Evolutionary conservation across 1,139 yeast genomes (phyloP).

Genomic region (Hanseniaspora sp.): DNA sequence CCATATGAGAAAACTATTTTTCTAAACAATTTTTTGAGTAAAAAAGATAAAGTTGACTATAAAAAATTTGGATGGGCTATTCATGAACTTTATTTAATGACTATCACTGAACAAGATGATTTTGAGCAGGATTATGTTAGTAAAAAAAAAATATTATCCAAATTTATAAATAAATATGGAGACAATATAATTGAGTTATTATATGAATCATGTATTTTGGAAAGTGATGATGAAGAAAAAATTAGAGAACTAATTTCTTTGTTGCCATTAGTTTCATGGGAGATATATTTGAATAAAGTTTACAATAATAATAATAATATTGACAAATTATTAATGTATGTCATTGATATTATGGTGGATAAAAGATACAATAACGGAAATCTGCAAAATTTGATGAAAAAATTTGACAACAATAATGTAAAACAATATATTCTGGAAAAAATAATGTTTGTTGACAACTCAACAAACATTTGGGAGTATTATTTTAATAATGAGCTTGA

Average conservation of each 20-base stretch:
- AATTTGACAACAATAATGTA: background rate
- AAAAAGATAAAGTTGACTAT: background rate
- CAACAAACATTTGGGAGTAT: conserved; percentile 1
- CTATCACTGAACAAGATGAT: background rate
- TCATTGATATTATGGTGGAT: background rate
- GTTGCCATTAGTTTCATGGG: conserved; percentile 7
- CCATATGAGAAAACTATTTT: background rate
- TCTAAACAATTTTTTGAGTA: background rate
- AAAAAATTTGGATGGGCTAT: conserved; percentile 1
- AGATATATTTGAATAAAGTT: conserved; percentile 1
- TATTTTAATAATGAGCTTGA: background rate
- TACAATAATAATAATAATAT: background rate
- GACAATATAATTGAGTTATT: conserved; percentile 1
- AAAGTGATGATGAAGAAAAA: background rate
- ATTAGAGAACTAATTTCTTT: background rate
- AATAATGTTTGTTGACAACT: background rate
- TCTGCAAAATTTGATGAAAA: background rate
- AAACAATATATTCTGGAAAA: background rate
- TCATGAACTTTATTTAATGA: background rate
- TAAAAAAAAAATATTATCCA: conserved; percentile 1
- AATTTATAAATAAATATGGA: conserved; percentile 1
- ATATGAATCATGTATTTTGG: conserved; percentile 8
- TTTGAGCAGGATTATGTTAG: background rate
- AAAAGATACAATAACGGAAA: conserved; percentile 1
- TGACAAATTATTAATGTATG: background rate